Evolutionary conservation across 345 rosid species (phyloP).

Genomic region (Aurinia saxatilis): DNA sequence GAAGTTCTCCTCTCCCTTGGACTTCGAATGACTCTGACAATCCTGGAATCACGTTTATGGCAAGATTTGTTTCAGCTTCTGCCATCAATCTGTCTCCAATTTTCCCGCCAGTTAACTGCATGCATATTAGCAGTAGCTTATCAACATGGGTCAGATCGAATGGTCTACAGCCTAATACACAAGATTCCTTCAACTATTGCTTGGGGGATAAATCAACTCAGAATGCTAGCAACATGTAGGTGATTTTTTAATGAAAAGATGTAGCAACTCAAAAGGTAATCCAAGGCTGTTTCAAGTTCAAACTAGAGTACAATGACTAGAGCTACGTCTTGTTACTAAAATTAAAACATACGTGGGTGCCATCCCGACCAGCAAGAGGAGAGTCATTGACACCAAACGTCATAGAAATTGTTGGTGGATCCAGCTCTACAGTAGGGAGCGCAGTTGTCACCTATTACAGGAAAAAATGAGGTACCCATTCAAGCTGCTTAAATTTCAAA

Average conservation of each 20-base stretch:
- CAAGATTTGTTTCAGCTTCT: slow-evolving; percentile 98
- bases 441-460: slow-evolving; percentile 57
- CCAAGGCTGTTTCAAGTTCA: not conserved
- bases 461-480: slow-evolving; percentile 9
- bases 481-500: slow-evolving; percentile 12
- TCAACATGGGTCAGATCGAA: not conserved
- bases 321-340: slow-evolving; percentile 1
- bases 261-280: not conserved
- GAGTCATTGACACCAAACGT: slow-evolving; percentile 97
- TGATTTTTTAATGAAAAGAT: not conserved
- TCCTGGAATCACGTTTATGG: slow-evolving; percentile 89
- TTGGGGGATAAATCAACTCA: not conserved
- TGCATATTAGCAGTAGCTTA: slow-evolving; percentile 13
- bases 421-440: slow-evolving; percentile 78
- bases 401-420: slow-evolving; percentile 99
- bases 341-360: slow-evolving; percentile 61
- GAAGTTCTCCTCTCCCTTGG: slow-evolving; percentile 99
- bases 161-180: slow-evolving; percentile 2
- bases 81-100: slow-evolving; percentile 85
- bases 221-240: not conserved
- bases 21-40: slow-evolving; percentile 86
- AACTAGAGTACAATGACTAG: not conserved
- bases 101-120: slow-evolving; percentile 86
- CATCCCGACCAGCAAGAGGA: slow-evolving; percentile 96
- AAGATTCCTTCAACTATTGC: not conserved